Evolutionary conservation across 352 stramenopile species (phyloP).

Genomic region (Globisporangium nagaii): DNA sequence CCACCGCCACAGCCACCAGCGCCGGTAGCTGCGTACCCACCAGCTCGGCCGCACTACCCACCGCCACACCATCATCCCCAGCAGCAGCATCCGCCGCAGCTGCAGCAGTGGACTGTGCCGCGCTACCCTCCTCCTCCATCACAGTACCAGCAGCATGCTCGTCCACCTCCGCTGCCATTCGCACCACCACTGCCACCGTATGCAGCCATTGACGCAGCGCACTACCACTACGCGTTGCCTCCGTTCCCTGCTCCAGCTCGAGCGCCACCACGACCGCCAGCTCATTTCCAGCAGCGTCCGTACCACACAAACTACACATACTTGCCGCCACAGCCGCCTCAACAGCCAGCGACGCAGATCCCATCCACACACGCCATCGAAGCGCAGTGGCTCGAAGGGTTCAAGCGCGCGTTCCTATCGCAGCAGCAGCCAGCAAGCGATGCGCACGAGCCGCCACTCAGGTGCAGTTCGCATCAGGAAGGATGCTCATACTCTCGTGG

Average conservation of each 20-base stretch:
- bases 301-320: background rate
- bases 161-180: constrained; percentile 1
- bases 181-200: background rate
- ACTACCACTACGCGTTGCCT: background rate
- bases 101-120: background rate
- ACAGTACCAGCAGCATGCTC: background rate
- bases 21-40: background rate
- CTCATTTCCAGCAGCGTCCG: background rate
- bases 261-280: constrained; percentile 1
- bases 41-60: background rate
- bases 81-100: background rate
- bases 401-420: constrained; percentile 2
- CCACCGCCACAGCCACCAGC: background rate
- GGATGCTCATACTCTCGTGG: background rate
- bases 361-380: constrained; percentile 1
- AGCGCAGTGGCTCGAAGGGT: constrained; percentile 10
- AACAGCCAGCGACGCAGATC: background rate
- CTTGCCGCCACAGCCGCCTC: background rate
- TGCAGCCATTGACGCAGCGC: background rate
- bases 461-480: background rate
- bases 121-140: background rate
- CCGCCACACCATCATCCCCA: background rate
- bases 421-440: background rate
- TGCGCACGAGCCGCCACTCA: background rate
- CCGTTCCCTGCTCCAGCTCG: background rate